Evolutionary conservation across 495 filamentous ascomycete genomes (phyloP).

Genomic region (Aspergillus steynii): DNA sequence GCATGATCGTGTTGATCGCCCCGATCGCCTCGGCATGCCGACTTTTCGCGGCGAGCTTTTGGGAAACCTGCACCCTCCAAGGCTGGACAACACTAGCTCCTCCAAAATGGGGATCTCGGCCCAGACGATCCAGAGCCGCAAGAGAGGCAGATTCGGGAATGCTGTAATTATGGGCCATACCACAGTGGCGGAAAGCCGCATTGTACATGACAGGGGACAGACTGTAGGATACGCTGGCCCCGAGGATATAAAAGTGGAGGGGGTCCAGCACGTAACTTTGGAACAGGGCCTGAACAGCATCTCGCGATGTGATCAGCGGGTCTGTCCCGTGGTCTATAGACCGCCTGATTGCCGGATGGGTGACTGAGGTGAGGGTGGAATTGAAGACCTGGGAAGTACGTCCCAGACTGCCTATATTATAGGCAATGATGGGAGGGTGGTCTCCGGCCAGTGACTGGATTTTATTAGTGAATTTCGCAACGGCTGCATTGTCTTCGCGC

Average conservation of each 20-base stretch:
- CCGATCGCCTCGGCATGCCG: slow-evolving; percentile 78
- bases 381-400: slow-evolving; percentile 69
- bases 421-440: slow-evolving; percentile 63
- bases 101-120: slow-evolving; percentile 66
- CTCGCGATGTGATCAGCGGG: slow-evolving; percentile 52
- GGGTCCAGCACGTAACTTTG: slow-evolving; percentile 61
- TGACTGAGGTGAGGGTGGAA: slow-evolving; percentile 65
- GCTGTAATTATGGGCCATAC: slow-evolving; percentile 71
- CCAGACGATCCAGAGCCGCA: slow-evolving; percentile 62
- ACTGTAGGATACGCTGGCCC: slow-evolving; percentile 72
- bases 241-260: slow-evolving; percentile 73
- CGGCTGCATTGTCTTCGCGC: slow-evolving; percentile 57
- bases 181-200: slow-evolving; percentile 69
- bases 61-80: slow-evolving; percentile 72
- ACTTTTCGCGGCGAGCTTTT: slow-evolving; percentile 66
- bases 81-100: slow-evolving; percentile 73
- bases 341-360: slow-evolving; percentile 60
- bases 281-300: slow-evolving; percentile 57
- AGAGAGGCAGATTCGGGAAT: slow-evolving; percentile 64
- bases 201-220: slow-evolving; percentile 79
- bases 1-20: slow-evolving; percentile 80
- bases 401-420: slow-evolving; percentile 69
- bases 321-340: slow-evolving; percentile 31
- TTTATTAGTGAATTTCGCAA: slow-evolving; percentile 55
- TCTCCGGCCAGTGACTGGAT: slow-evolving; percentile 39